Evolutionary conservation across 1,284 basidiomycete species (phyloP), one percentile per base, ranked within the genome.

Genomic region (Sporisorium reilianum): DNA sequence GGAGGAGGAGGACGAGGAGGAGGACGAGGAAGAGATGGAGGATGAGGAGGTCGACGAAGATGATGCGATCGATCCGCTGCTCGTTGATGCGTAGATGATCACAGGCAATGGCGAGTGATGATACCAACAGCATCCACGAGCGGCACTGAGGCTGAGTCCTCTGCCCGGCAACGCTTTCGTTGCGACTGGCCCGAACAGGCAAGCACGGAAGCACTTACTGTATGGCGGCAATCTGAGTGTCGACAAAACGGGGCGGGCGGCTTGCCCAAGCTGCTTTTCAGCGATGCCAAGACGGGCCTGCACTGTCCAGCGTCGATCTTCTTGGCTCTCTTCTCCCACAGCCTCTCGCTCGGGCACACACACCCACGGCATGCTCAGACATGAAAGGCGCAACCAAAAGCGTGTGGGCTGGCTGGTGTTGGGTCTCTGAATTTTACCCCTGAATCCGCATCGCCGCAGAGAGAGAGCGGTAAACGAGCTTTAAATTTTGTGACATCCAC

Each of bases 1-100:
- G 1, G 46, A 16, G 1, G 64, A 49, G 10, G 61, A 51, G 5
- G 62, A 65, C 16, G 64, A 62, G 12, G 61, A 62, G 12, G 61
- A 41, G 28, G 72, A 60, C n/a, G n/a, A n/a, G 0, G 73, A 72
- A 38, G 64, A 72, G 25, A 40, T 57, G 16, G 20, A 55, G 20
- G 53, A 55, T 16, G 58, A 66, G 18, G 59, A 64, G 5, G 57
- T 53, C 10, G 51, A 55, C 8, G 55, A 66, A 14, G 59, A 66
- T 8, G 60, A 60, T 10, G 46, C 28, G 1, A 45, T 61, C 18
- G 70, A 71, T 14, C 38, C 38, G 7, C 54, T 44, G 14, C 54
- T 59, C 18, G 45, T 55, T 16, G 56, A 55, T n/a, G 64, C 55
- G 10, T 59, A 30, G 12, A 12, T 44, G 2, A 6, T 32, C 32